phyloP scores from a whole-genome alignment of 2,329 filamentous ascomycete genomes.

The Aspergillus puulaauensis region DNA sequence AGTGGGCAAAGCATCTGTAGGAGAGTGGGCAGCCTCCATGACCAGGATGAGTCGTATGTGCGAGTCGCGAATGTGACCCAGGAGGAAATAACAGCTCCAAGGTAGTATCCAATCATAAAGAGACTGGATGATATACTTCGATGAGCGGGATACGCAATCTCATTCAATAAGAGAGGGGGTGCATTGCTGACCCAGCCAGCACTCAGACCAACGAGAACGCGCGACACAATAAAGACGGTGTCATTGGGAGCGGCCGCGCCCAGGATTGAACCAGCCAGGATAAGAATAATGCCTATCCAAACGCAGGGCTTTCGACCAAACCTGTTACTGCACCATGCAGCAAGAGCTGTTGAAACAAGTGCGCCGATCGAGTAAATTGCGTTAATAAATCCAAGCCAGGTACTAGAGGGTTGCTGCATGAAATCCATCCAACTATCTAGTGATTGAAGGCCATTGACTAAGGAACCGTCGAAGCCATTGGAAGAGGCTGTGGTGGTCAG shows the following conservation, averaged over 20 bases:
- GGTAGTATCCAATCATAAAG: conserved; percentile 38
- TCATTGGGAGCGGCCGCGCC: conserved; percentile 21
- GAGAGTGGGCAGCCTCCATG: conserved; percentile 25
- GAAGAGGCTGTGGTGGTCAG: conserved; percentile 7
- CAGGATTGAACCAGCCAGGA: conserved; percentile 24
- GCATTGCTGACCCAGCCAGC: conserved; percentile 33
- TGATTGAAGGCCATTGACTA: conserved; percentile 34
- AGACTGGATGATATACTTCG: conserved; percentile 34
- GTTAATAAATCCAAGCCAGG: conserved; percentile 32
- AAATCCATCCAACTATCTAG: conserved; percentile 32
- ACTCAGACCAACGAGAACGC: conserved; percentile 38
- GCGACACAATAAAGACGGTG: conserved; percentile 34
- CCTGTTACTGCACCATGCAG: conserved; percentile 33
- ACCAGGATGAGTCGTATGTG: conserved; percentile 19
- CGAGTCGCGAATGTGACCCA: conserved; percentile 28
- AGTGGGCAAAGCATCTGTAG: conserved; percentile 20
- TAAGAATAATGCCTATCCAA: conserved; percentile 27
- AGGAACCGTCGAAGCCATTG: conserved; percentile 12
- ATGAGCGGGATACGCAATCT: conserved; percentile 46
- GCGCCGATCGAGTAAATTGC: conserved; percentile 30
- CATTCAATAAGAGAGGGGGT: conserved; percentile 43
- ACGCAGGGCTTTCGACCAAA: conserved; percentile 35
- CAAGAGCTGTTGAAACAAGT: conserved; percentile 27
- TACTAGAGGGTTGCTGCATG: conserved; percentile 27
- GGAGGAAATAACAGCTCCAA: conserved; percentile 26